phyloP scores from a whole-genome alignment of 1,139 yeast species.

The Saccharomyces hybrid region DNA sequence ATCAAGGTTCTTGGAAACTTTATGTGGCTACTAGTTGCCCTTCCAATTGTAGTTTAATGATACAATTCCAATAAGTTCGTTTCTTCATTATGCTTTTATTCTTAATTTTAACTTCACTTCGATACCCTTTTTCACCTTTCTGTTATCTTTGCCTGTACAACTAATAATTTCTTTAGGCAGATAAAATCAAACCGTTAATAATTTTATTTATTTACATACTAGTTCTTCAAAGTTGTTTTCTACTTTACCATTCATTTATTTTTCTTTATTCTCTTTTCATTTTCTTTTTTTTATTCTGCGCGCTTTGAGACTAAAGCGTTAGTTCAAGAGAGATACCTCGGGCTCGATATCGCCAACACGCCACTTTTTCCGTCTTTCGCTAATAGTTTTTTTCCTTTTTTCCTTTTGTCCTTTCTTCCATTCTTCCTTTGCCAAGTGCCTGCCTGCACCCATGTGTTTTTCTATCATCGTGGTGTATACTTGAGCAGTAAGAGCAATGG shows the following conservation, averaged over 20 bases:
- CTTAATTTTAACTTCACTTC: background rate
- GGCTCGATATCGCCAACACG: background rate
- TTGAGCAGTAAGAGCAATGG: no score
- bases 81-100: background rate
- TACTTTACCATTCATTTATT: background rate
- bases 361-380: background rate
- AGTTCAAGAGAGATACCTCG: background rate
- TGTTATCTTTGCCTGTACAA: background rate
- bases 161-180: background rate
- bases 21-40: background rate
- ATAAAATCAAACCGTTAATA: background rate
- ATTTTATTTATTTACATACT: background rate
- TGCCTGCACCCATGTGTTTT: background rate
- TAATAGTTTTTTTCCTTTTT: background rate
- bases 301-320: background rate
- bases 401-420: no score
- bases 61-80: background rate
- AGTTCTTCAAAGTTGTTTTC: background rate
- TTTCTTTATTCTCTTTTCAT: background rate
- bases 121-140: background rate
- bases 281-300: background rate
- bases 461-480: no score
- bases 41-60: background rate
- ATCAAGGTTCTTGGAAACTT: background rate
- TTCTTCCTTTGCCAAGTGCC: background rate